Conservation (phyloP, 2,329 filamentous ascomycete genomes). For the Fusarium sp. region DNA sequence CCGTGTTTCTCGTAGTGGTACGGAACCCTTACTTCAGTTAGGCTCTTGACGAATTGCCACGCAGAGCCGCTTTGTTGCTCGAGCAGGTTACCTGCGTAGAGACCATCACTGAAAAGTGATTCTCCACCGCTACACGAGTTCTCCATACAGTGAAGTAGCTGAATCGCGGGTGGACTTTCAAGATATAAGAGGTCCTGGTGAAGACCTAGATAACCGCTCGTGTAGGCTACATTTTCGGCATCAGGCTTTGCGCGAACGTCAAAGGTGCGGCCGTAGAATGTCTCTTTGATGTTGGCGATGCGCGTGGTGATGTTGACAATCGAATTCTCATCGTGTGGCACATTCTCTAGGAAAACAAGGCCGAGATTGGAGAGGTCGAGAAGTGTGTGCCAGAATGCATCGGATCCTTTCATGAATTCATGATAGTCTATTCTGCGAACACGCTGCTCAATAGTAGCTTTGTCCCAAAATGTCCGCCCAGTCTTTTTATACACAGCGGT, state of each 20-base stretch:
- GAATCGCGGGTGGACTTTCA: conserved; percentile 79
- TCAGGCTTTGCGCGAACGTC: conserved; percentile 83
- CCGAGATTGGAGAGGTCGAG: conserved; percentile 73
- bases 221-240: conserved; percentile 94
- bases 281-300: conserved; percentile 83
- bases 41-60: conserved; percentile 43
- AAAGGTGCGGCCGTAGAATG: conserved; percentile 93
- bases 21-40: conserved; percentile 60
- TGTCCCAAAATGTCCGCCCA: conserved; percentile 57
- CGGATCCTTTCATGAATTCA: conserved; percentile 73
- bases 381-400: conserved; percentile 69
- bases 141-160: conserved; percentile 88
- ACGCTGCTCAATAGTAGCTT: conserved; percentile 49
- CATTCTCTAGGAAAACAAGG: conserved; percentile 78
- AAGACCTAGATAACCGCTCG: conserved; percentile 80
- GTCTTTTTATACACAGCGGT: conserved; percentile 40
- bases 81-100: conserved; percentile 64
- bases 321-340: conserved; percentile 74
- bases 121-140: conserved; percentile 84
- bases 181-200: conserved; percentile 97
- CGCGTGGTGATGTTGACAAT: conserved; percentile 76
- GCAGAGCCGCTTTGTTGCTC: conserved; percentile 35
- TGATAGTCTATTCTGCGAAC: conserved; percentile 73
- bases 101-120: conserved; percentile 85
- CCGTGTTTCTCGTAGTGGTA: conserved; percentile 78